These are phyloP conservation scores for Nevesoporus exiguus DNA, from an alignment of 768 basidiomycete species.

Conservation along the genomic window DNA sequence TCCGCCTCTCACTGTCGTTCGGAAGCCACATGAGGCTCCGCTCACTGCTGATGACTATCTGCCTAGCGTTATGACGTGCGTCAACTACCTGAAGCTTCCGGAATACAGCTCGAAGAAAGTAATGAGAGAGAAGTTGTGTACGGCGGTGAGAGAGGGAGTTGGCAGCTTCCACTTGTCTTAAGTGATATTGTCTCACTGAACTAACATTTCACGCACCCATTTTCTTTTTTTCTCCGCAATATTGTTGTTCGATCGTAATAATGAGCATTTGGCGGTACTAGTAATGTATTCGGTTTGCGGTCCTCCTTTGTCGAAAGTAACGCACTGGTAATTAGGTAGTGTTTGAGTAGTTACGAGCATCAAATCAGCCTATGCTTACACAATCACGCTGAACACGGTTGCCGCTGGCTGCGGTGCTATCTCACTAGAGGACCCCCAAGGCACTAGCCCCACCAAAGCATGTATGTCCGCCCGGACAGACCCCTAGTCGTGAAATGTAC, in stretches of 20 bases:
- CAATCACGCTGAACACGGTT: not conserved
- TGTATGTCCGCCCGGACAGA: slow-evolving; percentile 60
- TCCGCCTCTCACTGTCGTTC: slow-evolving; percentile 92
- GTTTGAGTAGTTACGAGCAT: not conserved
- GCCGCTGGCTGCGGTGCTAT: slow-evolving; percentile 27
- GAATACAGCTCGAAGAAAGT: slow-evolving; percentile 88
- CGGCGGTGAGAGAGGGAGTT: slow-evolving; percentile 90
- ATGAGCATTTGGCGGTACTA: not conserved
- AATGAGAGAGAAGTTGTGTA: slow-evolving; percentile 77
- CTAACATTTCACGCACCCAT: slow-evolving; percentile 24
- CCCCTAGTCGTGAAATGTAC: slow-evolving; percentile 82
- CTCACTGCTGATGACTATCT: slow-evolving; percentile 91
- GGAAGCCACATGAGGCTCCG: slow-evolving; percentile 92
- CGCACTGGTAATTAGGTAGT: no score
- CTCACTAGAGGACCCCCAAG: no score
- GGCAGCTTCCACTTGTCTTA: slow-evolving; percentile 97
- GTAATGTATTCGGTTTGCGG: not conserved
- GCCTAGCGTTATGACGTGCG: slow-evolving; percentile 98
- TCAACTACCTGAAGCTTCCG: slow-evolving; percentile 93
- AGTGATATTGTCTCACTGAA: slow-evolving; percentile 25
- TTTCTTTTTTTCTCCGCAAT: slow-evolving; percentile 9
- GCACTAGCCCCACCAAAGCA: no score
- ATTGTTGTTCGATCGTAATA: slow-evolving; percentile 8
- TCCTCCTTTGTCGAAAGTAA: not conserved
- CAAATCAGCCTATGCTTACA: not conserved